Evolutionary conservation across 2,329 filamentous ascomycete genomes (phyloP), one percentile per base, ranked within the genome.

Genomic region (Hortaea werneckii): DNA sequence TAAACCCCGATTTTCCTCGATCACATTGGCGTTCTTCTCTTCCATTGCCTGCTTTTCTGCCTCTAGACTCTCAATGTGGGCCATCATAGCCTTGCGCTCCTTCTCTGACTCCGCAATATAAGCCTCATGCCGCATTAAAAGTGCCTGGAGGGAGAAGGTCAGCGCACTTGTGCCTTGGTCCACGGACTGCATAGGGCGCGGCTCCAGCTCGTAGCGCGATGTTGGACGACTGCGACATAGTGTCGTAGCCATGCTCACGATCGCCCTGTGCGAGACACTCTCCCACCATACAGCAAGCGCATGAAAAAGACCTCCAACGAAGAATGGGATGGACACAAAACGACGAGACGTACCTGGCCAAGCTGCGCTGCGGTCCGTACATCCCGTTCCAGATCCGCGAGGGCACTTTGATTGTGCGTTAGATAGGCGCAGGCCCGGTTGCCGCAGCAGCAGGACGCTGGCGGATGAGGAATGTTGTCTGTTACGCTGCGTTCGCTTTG

Each of bases 61-160:
- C 68, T 94, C 87, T 43, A 98, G 74, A 52, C 75, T 75, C 56
- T 85, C 82, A 62, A 95, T 88, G 50, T 78, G 85, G 40, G 72
- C 67, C 39, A 78, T 76, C 67, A 95, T 80, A 50, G 82, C 78
- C 50, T 75, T 71, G 50, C 89, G 85, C 64, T 95, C 88, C 56
- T 81, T 80, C 71, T 95, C 88, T 49, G 89, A 87, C 65, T 95
- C 87, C 56, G 83, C 83, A 76, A 95, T 90, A 67, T 94, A 95
- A 49, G 85, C 81, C 72, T 96, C 89, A 77, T 98, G 89, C 58
- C 90, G 84, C 53, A 84, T 80, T 37, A 98, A 79, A 46, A 98
- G 76, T 49, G 88, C 88, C 92, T 96, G 81, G 48, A 83, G 67
- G 44, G 77, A 71, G 67, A 79, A 85, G 44, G 80, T 94, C 68